phyloP scores from a whole-genome alignment of 2,329 filamentous ascomycete genomes.

The Neoarthrinium moseri region DNA sequence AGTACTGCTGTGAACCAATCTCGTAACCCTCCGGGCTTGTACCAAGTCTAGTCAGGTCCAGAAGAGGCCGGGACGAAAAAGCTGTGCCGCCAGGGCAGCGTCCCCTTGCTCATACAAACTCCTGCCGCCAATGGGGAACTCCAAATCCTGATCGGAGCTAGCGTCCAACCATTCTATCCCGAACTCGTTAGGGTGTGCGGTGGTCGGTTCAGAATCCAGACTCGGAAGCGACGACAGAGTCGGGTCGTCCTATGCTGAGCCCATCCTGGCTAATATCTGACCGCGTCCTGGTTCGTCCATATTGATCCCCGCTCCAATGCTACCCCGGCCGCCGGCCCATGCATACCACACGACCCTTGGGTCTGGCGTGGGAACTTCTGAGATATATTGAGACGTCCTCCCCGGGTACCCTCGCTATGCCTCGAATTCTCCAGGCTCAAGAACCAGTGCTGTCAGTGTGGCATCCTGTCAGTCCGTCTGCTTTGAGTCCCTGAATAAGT shows the following conservation, averaged over 20 bases:
- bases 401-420: too few species aligned
- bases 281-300: neutral
- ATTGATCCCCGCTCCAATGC: neutral
- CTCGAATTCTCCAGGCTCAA: too few species aligned
- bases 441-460: too few species aligned
- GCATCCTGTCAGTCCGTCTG: neutral
- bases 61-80: neutral
- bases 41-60: neutral
- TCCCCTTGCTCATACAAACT: constrained; percentile 3
- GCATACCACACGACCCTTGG: neutral
- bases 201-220: neutral
- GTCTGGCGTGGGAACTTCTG: neutral
- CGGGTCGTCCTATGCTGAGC: constrained; percentile 1
- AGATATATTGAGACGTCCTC: constrained; percentile 1
- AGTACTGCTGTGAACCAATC: constrained; percentile 2
- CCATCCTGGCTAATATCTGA: constrained; percentile 7
- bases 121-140: constrained; percentile 2
- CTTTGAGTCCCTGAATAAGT: neutral
- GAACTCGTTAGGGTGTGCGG: neutral
- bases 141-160: neutral
- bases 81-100: constrained; percentile 4
- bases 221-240: neutral
- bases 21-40: neutral
- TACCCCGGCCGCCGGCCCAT: neutral
- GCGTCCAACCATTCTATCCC: neutral